These are phyloP conservation scores for Lichenothelia convexa DNA, from an alignment of 495 filamentous ascomycete species.

Conservation along the genomic window DNA sequence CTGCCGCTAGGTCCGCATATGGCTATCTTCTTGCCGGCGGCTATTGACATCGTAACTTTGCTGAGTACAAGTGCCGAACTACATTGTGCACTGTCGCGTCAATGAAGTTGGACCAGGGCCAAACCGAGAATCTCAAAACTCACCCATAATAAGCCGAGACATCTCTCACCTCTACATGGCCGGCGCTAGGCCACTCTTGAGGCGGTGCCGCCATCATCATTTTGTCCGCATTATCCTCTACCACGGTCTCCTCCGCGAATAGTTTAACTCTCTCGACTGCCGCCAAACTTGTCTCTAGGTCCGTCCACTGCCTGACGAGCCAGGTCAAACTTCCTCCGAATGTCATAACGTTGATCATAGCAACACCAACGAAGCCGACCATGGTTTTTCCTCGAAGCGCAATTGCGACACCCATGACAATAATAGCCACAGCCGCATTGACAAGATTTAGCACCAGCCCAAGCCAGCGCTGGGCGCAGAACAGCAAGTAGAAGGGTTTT, in stretches of 20 bases:
- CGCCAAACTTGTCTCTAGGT: conserved; percentile 37
- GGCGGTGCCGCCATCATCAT: conserved; percentile 20
- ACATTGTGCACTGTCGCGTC: too few relatives aligned
- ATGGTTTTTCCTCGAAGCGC: conserved; percentile 22
- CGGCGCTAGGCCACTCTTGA: conserved; percentile 30
- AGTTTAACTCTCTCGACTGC: conserved; percentile 39
- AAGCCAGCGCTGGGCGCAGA: conserved; percentile 28
- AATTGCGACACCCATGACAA: conserved; percentile 12
- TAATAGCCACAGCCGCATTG: conserved; percentile 10
- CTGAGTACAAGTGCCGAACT: too few relatives aligned
- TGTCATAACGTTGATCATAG: conserved; percentile 37
- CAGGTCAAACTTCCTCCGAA: conserved; percentile 34
- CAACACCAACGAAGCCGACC: conserved; percentile 39
- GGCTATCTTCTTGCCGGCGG: not conserved
- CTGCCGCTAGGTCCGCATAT: not conserved
- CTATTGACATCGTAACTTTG: not conserved
- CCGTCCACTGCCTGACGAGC: conserved; percentile 37
- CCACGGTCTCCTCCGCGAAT: conserved; percentile 30
- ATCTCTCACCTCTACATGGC: conserved; percentile 30
- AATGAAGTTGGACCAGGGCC: too few relatives aligned
- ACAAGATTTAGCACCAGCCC: conserved; percentile 15
- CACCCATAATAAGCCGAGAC: conserved; percentile 22
- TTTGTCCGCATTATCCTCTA: conserved; percentile 30
- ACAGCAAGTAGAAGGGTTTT: conserved; percentile 39
- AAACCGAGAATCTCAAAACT: too few relatives aligned